Base-by-base conservation (phyloP, 306 rosid species). In the Comarum palustre region DNA sequence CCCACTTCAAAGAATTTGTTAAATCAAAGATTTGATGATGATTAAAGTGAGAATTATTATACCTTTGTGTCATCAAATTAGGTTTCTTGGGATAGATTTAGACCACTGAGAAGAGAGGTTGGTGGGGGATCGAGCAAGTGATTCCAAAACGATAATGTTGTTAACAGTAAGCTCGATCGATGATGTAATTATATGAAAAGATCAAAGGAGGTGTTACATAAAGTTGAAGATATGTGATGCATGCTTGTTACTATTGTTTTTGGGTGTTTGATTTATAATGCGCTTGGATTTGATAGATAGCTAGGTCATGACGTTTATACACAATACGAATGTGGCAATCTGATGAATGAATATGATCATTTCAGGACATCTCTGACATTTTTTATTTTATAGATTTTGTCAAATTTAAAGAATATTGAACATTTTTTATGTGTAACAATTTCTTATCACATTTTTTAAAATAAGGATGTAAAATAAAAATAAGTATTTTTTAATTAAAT, bases 11-110 rank as follows among this genome's bases (percentile, higher is more conserved):
- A 59, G 64, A 73, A 74, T 27, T 72, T 67, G n/a, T 32, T 29
- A 68, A 38, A 69, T 69, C 48, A 66, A 29, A 41, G 71, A 81
- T 85, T 82, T 71, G 82, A 74, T 81, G 77, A 85, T 66, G 80
- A 78, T 85, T 83, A 81, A 64, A 80, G 80, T 42, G 60, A 74
- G 68, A 81, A 80, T 9, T 41, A 57, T 9, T 41, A 10, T 41
- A 8, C 20, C 17, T 68, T 42, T 69, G 43, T 32, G 34, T 74
- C 63, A 46, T 36, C 72, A 39, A 75, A 79, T 81, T 83, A 47
- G 74, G 72, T 66, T 78, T 78, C 55, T 31, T 57, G 47, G 66
- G 55, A 73, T 20, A 65, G 55, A 75, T 70, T 73, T 68, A 46
- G 71, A 60, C 65, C 73, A 78, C 52, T 29, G 4, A 66, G 48